Base-by-base conservation (phyloP, 192 early-diverging fungal genomes). In the Linnemannia hyalina region DNA sequence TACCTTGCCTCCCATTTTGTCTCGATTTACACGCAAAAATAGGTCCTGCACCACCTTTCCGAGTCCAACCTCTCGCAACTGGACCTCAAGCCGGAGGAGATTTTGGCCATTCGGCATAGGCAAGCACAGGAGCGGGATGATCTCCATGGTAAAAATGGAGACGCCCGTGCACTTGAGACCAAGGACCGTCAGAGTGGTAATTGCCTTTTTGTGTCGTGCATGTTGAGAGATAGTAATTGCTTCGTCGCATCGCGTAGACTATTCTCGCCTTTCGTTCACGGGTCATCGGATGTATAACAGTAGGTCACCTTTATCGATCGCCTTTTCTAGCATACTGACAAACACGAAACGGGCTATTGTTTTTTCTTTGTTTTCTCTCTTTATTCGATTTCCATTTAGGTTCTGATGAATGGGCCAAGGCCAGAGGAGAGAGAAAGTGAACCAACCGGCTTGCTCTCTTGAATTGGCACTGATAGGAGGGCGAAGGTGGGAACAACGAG, bases 171-270 rank as follows among this genome's bases (percentile, higher is more conserved):
- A 4, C 71, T 79, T 16, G 76, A 78, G 23, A 79, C 68, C 16
- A 47, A 79, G 18, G 82, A 79, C 55, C 82, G 82, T 60, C 77
- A 75, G 40, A 84, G 82, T 36, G 82, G 82, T 84, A 79, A 10
- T 68, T 49, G 22, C 11, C 13, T 60, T 22, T 23, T 23, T 49
- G 13, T 5, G n/a, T 72, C 22, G 29, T 18, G 18, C 36, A 4
- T 44, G n/a, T 73, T 8, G 22, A 29, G 35, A 5, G 16, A 52
- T 1, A 22, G 20, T 1, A 18, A 52, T 52, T 35, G 36, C 36
- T 22, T 6, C 18, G 16, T 52, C 18, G 49, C 18, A 0, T 52
- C 49, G 49, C 16, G 18, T 52, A 0, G 49, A 22, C 18, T 52
- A 52, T 22, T 4, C 5, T 52, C 20, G 16, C 18, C 49, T 20